A percentile compares a stretch with the other conserved stretches of the same genome.
Conservation (phyloP, 2,329 filamentous ascomycete species). For the Hypoxylon sp. region DNA sequence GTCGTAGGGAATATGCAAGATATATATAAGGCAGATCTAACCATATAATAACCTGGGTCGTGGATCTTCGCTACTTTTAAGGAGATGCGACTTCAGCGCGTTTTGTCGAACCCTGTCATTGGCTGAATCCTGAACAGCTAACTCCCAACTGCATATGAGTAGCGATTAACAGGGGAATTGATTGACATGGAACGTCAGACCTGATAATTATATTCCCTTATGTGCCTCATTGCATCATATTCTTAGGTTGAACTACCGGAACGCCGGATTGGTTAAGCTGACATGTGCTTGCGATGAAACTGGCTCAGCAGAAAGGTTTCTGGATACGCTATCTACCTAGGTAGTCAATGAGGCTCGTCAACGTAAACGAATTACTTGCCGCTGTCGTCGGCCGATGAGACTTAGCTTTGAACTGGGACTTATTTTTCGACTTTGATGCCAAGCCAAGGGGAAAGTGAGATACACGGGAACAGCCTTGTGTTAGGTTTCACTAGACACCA, state of each 20-base stretch:
- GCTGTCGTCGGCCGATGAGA: background rate
- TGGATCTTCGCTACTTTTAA: constrained; percentile 1
- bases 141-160: constrained; percentile 6
- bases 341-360: constrained; percentile 1
- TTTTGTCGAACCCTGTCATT: constrained; percentile 8
- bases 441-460: background rate
- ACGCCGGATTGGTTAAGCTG: background rate
- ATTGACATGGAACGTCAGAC: background rate
- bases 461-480: background rate
- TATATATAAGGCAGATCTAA: background rate
- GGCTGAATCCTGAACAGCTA: constrained; percentile 1
- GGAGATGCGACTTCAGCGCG: constrained; percentile 4
- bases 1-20: background rate
- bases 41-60: background rate
- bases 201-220: background rate
- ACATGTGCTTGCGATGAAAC: background rate
- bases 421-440: no score
- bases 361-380: background rate
- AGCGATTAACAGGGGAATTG: constrained; percentile 1
- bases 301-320: background rate
- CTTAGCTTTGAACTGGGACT: background rate
- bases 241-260: background rate
- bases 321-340: no score
- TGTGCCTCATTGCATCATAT: background rate
- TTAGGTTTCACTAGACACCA: background rate